Percentiles rank a stretch among this genome's conserved stretches.
Evolutionary conservation across 2,329 filamentous ascomycete genomes (phyloP).

Genomic region (Fusarium sp.): DNA sequence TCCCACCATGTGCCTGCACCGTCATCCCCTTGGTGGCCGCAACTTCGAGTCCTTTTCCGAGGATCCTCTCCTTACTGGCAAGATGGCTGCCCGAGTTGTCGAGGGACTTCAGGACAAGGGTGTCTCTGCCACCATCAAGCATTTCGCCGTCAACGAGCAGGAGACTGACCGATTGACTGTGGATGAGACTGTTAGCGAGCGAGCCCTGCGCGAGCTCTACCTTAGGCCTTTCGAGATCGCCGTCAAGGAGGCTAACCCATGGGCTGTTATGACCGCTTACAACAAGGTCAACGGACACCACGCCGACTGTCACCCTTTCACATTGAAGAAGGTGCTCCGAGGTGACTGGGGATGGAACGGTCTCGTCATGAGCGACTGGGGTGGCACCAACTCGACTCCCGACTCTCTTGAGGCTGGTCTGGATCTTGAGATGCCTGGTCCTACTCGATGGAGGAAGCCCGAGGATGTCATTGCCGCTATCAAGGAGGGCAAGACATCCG

Average conservation of each 20-base stretch:
- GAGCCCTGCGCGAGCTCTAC: slow-evolving; percentile 45
- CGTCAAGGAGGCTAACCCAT: slow-evolving; percentile 55
- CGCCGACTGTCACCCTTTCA: slow-evolving; percentile 46
- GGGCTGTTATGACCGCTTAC: slow-evolving; percentile 52
- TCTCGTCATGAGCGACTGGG: slow-evolving; percentile 55
- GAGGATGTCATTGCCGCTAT: slow-evolving; percentile 49
- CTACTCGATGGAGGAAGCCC: slow-evolving; percentile 47
- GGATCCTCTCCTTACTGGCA: slow-evolving; percentile 43
- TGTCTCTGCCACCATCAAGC: slow-evolving; percentile 57
- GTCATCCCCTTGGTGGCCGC: slow-evolving; percentile 45
- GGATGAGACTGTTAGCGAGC: slow-evolving; percentile 44
- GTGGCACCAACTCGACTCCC: slow-evolving; percentile 47
- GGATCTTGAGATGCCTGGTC: slow-evolving; percentile 55
- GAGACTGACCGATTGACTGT: slow-evolving; percentile 46
- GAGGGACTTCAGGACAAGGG: slow-evolving; percentile 56
- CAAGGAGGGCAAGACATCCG: slow-evolving; percentile 45
- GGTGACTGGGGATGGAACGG: slow-evolving; percentile 59
- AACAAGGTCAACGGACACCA: slow-evolving; percentile 57
- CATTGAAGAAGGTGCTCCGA: slow-evolving; percentile 53
- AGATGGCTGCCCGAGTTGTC: slow-evolving; percentile 47
- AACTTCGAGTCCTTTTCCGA: slow-evolving; percentile 47
- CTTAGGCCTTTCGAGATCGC: slow-evolving; percentile 56
- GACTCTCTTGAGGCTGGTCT: slow-evolving; percentile 49
- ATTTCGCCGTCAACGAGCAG: slow-evolving; percentile 59
- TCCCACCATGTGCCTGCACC: slow-evolving; percentile 47